Evolutionary conservation across 345 rosid genomes (phyloP).

Genomic region (Kandelia obovata): DNA sequence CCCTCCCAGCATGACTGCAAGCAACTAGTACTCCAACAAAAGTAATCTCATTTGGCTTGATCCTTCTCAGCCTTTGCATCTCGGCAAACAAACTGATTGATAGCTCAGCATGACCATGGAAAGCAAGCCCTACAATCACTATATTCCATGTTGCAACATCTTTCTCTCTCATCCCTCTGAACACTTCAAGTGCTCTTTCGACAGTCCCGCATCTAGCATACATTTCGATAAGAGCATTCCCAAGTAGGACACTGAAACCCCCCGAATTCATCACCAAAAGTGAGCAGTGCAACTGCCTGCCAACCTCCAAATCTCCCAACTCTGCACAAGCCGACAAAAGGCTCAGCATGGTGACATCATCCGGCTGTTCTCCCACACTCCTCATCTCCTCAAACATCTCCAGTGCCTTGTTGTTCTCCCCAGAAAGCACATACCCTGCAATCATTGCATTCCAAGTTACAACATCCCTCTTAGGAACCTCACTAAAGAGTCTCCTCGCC

Average conservation of each 20-base stretch:
- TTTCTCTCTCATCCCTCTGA: constrained; percentile 45
- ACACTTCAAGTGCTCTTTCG: constrained; percentile 49
- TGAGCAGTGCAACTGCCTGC: constrained; percentile 46
- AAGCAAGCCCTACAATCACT: constrained; percentile 59
- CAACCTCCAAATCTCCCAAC: constrained; percentile 55
- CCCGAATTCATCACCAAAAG: constrained; percentile 35
- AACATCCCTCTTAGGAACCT: constrained; percentile 53
- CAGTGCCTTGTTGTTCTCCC: constrained; percentile 40
- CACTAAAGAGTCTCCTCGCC: constrained; percentile 59
- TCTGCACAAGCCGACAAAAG: constrained; percentile 63
- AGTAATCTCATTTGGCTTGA: constrained; percentile 59
- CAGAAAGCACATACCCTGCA: constrained; percentile 47
- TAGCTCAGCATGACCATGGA: constrained; percentile 52
- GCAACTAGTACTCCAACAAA: constrained; percentile 63
- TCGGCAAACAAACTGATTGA: constrained; percentile 45
- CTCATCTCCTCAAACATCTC: constrained; percentile 70
- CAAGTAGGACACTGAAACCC: constrained; percentile 31
- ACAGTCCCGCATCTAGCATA: constrained; percentile 69
- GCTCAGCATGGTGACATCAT: constrained; percentile 59
- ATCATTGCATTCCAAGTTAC: constrained; percentile 80
- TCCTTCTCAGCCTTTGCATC: constrained; percentile 44
- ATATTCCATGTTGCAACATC: constrained; percentile 69
- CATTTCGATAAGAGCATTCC: constrained; percentile 67
- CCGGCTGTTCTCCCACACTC: constrained; percentile 52
- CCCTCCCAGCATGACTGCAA: constrained; percentile 62